These are phyloP conservation scores for Dactylis glomerata DNA, from an alignment of 176 grass and related monocot genomes.

Conservation along the genomic window DNA sequence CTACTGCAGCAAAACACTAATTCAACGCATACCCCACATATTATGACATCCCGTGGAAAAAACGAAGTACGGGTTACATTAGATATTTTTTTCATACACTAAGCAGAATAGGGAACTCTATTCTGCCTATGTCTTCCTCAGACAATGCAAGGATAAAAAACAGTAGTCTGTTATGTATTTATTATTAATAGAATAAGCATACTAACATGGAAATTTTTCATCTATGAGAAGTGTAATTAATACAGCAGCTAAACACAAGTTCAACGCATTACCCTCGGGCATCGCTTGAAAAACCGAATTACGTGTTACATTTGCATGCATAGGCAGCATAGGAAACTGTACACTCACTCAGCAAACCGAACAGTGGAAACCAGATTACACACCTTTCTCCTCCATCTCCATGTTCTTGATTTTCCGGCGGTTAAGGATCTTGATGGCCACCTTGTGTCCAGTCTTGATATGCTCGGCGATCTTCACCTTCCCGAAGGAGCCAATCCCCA, in stretches of 20 bases:
- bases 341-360: background rate
- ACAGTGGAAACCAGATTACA: background rate
- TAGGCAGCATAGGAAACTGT: background rate
- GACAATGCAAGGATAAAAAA: background rate
- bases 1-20: background rate
- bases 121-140: too few relatives aligned
- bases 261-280: background rate
- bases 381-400: slow-evolving; percentile 71
- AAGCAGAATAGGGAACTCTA: background rate
- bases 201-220: background rate
- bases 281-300: background rate
- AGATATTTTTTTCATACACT: background rate
- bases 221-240: background rate
- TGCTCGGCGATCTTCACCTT: slow-evolving; percentile 64
- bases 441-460: slow-evolving; percentile 49
- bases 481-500: slow-evolving; percentile 56
- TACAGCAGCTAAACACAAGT: background rate
- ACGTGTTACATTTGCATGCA: background rate
- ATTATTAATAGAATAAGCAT: background rate
- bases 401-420: slow-evolving; percentile 51
- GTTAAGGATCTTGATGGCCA: slow-evolving; percentile 59
- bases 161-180: background rate
- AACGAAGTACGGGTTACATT: background rate
- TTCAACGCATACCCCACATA: background rate
- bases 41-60: background rate